These are phyloP conservation scores for Begonia masoniana DNA, from an alignment of 306 rosid genomes.

Conservation along the genomic window DNA sequence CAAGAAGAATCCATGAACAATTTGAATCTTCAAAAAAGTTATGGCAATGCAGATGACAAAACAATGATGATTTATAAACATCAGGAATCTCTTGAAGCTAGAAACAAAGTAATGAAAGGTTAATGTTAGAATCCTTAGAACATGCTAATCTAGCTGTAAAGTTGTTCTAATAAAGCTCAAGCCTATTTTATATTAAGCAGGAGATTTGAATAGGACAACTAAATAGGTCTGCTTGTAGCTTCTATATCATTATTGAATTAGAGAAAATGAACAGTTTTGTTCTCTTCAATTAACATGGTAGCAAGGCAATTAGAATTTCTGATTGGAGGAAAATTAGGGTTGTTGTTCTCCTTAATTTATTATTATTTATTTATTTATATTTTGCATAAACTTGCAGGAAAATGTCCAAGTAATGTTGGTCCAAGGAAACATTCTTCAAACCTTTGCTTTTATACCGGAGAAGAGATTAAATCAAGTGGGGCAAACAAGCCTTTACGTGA, in stretches of 20 bases:
- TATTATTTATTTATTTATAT: not conserved
- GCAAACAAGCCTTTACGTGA: slow-evolving; percentile 44
- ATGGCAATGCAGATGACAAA: slow-evolving; percentile 16
- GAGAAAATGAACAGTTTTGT: too few relatives aligned
- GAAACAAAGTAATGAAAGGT: slow-evolving; percentile 32
- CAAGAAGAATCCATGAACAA: slow-evolving; percentile 21
- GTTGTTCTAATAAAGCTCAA: too few relatives aligned
- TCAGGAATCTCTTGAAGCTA: slow-evolving; percentile 14
- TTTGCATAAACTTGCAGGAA: slow-evolving; percentile 27
- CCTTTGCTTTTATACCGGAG: slow-evolving; percentile 13
- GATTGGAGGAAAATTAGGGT: too few relatives aligned
- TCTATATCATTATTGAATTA: too few relatives aligned
- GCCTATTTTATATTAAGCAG: too few relatives aligned
- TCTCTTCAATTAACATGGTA: too few relatives aligned
- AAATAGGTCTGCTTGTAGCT: too few relatives aligned
- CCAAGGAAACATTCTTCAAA: slow-evolving; percentile 24
- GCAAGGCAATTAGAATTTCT: too few relatives aligned
- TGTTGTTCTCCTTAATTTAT: too few relatives aligned
- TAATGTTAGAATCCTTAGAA: slow-evolving; percentile 5
- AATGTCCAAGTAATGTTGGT: slow-evolving; percentile 16
- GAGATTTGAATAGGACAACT: too few relatives aligned
- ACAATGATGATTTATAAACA: slow-evolving; percentile 16
- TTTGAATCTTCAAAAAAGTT: slow-evolving; percentile 15
- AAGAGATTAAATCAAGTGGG: slow-evolving; percentile 23
- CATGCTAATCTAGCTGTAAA: too few relatives aligned